Percentiles rank a stretch among this genome's conserved stretches.
These are phyloP conservation scores for Amesomyces nigricolor DNA, from an alignment of 2,329 filamentous ascomycete genomes.

Conservation along the genomic window DNA sequence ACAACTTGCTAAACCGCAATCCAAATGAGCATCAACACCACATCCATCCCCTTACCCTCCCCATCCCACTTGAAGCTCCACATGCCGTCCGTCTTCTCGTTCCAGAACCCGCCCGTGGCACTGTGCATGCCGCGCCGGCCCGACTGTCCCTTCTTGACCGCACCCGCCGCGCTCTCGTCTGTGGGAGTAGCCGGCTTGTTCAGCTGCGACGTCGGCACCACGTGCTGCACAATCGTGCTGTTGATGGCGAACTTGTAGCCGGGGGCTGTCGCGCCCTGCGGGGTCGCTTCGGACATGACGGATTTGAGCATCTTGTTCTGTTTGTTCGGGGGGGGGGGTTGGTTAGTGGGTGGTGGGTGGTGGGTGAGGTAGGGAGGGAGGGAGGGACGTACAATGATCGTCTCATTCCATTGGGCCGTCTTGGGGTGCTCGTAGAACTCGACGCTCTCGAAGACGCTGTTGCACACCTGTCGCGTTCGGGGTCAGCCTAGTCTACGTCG, in stretches of 20 bases:
- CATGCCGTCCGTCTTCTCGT: slow-evolving; percentile 85
- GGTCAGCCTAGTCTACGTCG: slow-evolving; percentile 1
- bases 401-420: slow-evolving; percentile 83
- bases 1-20: slow-evolving; percentile 52
- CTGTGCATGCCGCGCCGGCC: slow-evolving; percentile 88
- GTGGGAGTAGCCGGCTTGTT: slow-evolving; percentile 52
- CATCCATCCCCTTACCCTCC: slow-evolving; percentile 61
- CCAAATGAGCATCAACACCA: slow-evolving; percentile 73
- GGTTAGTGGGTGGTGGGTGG: slow-evolving; percentile 15
- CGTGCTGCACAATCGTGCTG: slow-evolving; percentile 96
- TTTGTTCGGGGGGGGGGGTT: not conserved
- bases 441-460: slow-evolving; percentile 64
- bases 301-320: slow-evolving; percentile 60
- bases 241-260: slow-evolving; percentile 93
- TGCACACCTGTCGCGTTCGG: slow-evolving; percentile 61
- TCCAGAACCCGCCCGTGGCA: slow-evolving; percentile 81
- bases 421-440: slow-evolving; percentile 82
- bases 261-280: slow-evolving; percentile 51
- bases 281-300: slow-evolving; percentile 68
- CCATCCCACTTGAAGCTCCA: slow-evolving; percentile 83
- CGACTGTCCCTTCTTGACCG: slow-evolving; percentile 63
- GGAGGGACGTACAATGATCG: slow-evolving; percentile 70
- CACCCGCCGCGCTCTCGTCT: slow-evolving; percentile 40
- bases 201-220: slow-evolving; percentile 60
- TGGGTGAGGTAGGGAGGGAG: not conserved